Evolutionary conservation across 164 flowering plant genomes (phyloP), one percentile per base, ranked within the genome.

Genomic region (Aristolochia contorta): DNA sequence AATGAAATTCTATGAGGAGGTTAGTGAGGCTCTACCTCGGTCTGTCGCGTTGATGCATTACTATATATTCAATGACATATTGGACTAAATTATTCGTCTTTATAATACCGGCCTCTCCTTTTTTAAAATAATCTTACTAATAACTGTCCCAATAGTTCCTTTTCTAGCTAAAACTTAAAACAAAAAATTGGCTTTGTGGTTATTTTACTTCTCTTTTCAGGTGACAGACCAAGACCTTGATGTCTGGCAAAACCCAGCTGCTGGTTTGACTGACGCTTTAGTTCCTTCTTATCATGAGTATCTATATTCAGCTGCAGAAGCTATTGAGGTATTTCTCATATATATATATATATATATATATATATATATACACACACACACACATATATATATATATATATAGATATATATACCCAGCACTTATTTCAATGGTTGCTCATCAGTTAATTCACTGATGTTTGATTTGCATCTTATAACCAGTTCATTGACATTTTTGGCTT

Each of bases 1-100:
- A 33, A 89, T 94, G 97, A 94, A 97, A 70, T 94, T 94, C 76
- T 89, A 82, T 71, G 99, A 94, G 71, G 99, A 94, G 93, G 99
- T 75, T 16, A 23, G 73, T 57, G 43, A 46, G 9, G 10, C 43
- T 10, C 15, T 46, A 16, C 16, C 43, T 37, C 43, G 43, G 7
- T 37, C 43, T 37, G 9, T 10, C 43, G 7, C 43, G 7, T 37
- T 37, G 43, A 37, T 37, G 43, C 43, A 37, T 8, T 37, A 0
- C 43, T 46, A 32, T 7, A 32, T 32, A 6, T 37, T 0, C 43
- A 37, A 13, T 12, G 43, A 37, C 43, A 37, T 46, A 46, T 16
- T 37, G 43, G 10, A 37, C 43, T 37, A 3, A 37, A 7, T 7
- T 37, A 10, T 37, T 32, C 4, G 7, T 32, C 9, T 37, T 37